Evolutionary conservation across 257 asterid species (phyloP).

Genomic region (Solanum arcanum): DNA sequence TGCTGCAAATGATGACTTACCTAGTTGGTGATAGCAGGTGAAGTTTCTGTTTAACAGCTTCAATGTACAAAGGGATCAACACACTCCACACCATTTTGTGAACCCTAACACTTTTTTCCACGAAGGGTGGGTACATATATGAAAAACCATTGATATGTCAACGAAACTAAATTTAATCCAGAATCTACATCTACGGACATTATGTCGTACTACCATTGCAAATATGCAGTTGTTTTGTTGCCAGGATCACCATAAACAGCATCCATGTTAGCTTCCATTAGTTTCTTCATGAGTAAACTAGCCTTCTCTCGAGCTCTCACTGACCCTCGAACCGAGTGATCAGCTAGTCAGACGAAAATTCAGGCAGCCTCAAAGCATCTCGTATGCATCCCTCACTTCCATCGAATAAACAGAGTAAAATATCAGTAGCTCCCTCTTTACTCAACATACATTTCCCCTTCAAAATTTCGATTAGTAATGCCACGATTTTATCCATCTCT

Average conservation of each 20-base stretch:
- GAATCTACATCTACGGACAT: background rate
- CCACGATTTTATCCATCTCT: slow-evolving; percentile 23
- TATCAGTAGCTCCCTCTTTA: slow-evolving; percentile 61
- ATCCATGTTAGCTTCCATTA: slow-evolving; percentile 28
- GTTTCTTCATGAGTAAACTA: slow-evolving; percentile 47
- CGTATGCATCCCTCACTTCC: slow-evolving; percentile 44
- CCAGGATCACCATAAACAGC: background rate
- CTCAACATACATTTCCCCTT: slow-evolving; percentile 49
- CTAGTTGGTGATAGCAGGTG: background rate
- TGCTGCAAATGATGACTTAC: background rate
- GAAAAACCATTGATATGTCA: no score
- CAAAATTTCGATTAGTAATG: slow-evolving; percentile 32
- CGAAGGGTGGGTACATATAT: no score
- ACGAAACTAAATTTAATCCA: background rate
- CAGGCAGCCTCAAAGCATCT: slow-evolving; percentile 41
- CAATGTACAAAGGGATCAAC: background rate
- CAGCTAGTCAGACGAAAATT: slow-evolving; percentile 49
- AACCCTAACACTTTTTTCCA: no score
- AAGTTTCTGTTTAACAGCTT: background rate
- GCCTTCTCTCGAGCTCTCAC: slow-evolving; percentile 57
- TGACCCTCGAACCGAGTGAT: slow-evolving; percentile 60
- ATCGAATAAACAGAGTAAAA: slow-evolving; percentile 50
- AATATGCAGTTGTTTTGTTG: background rate
- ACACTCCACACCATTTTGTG: background rate
- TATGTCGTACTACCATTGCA: background rate